phyloP scores from a whole-genome alignment of 495 filamentous ascomycete species.

The Lasiosphaeris hirsuta region DNA sequence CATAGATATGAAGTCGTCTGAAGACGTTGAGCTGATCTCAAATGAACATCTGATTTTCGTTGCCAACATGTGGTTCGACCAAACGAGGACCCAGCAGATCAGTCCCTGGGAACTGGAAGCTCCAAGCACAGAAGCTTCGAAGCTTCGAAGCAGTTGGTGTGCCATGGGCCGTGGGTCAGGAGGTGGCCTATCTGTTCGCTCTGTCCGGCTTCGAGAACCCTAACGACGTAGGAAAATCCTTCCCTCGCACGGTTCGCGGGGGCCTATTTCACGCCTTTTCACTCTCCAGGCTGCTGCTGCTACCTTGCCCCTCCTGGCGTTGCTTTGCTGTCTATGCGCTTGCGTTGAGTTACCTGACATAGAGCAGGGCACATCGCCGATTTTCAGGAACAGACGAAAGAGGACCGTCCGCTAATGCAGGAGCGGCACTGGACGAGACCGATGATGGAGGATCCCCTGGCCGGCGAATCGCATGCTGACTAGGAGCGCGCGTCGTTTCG shows the following conservation, averaged over 20 bases:
- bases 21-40: too few relatives aligned
- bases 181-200: slow-evolving; percentile 2
- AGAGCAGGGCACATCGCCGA: neutral
- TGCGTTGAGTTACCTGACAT: neutral
- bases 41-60: too few relatives aligned
- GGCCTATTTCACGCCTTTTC: neutral
- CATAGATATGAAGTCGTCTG: too few relatives aligned
- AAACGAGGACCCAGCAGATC: too few relatives aligned
- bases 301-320: neutral
- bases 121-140: too few relatives aligned
- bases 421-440: slow-evolving; percentile 20
- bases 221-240: neutral
- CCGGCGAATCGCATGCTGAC: slow-evolving; percentile 1
- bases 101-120: too few relatives aligned
- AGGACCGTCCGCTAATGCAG: slow-evolving; percentile 25
- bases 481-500: slow-evolving; percentile 5
- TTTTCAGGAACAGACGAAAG: slow-evolving; percentile 26
- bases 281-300: neutral
- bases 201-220: neutral
- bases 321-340: slow-evolving; percentile 4
- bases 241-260: neutral
- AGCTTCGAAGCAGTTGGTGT: too few relatives aligned
- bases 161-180: too few relatives aligned
- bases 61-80: too few relatives aligned
- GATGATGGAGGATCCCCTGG: neutral